Evolutionary conservation across 257 asterid genomes (phyloP).

Genomic region (Plantago elongata): DNA sequence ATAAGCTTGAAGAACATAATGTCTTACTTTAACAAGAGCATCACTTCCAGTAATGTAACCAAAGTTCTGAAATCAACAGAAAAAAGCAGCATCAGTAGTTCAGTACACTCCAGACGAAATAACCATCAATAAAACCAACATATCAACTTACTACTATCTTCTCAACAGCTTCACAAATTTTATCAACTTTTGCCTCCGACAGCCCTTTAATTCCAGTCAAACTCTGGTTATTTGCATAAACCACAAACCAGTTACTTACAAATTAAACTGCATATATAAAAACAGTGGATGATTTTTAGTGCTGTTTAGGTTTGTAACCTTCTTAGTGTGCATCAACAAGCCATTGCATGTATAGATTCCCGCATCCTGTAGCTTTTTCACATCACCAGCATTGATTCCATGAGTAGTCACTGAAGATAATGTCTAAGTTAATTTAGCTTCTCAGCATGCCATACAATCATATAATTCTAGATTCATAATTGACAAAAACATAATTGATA

Average conservation of each 20-base stretch:
- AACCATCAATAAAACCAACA: neutral
- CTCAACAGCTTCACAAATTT: conserved; percentile 97
- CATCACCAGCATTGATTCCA: too few species aligned
- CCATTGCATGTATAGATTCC: conserved; percentile 97
- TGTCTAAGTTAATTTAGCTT: too few species aligned
- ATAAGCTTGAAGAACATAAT: conserved; percentile 14
- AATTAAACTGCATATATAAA: too few species aligned
- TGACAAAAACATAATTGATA: too few species aligned
- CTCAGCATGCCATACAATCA: too few species aligned
- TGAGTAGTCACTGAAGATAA: conserved; percentile 41
- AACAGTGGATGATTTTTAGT: too few species aligned
- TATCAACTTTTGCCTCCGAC: conserved; percentile 97
- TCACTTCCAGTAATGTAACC: conserved; percentile 99
- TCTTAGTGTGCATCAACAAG: conserved; percentile 98
- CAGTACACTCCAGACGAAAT: neutral
- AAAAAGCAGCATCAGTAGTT: conserved; percentile 10
- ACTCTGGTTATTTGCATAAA: too few species aligned
- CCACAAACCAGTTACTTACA: too few species aligned
- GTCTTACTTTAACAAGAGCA: conserved; percentile 76
- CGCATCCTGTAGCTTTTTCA: conserved; percentile 93
- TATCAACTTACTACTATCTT: conserved; percentile 70
- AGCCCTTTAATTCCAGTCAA: conserved; percentile 96
- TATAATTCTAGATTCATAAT: too few species aligned
- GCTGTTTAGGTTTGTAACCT: conserved; percentile 31
- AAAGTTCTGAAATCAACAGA: conserved; percentile 48